Evolutionary conservation across 2,329 filamentous ascomycete species (phyloP), one percentile per base, ranked within the genome.

Genomic region (Exophiala sp.): DNA sequence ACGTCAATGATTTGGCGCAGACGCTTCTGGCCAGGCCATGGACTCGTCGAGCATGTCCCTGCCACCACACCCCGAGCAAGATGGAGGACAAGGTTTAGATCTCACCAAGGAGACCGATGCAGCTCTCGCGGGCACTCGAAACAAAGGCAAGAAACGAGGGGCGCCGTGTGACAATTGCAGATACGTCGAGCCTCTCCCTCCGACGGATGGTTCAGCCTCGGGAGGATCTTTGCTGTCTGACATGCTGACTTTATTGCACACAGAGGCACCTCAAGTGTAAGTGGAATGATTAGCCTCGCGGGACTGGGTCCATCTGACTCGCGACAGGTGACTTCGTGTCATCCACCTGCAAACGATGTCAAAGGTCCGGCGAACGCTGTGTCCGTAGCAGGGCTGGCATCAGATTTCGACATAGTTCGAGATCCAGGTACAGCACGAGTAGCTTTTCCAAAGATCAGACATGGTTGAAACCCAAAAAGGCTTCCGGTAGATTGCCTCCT

Each of bases 371-470:
- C 43, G 48, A 52, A 23, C 18, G 43, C 21, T 57, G 55, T 24
- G 41, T 50, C 22, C 52, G 55, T 16, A 38, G 24, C 19, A 24
- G 19, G n/a, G 37, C 14, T 7, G 42, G 51, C 21, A 50, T 57
- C 30, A 43, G 35, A 14, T 67, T 67, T 49, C 55, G 64, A 8
- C 65, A 66, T 58, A 64, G 65, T 22, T 66, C 64, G 13, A 63
- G 60, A 53, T 64, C 64, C 14, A 60, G 55, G 51, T 65, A 65
- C 53, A 60, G 65, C 50, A 52, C 54, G 30, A 48, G 48, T 13
- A 55, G 61, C 27, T 67, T 67, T 46, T 53, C 64, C 22, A 58
- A 60, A 27, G 58, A 63, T 54, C 66, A 68, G 48, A 53, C 58
- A 21, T 68, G 66, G 66, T 55, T 67, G 35, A 60, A 55, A 23